phyloP scores from a whole-genome alignment of 179 eudicot genomes.

The Gypsophila paniculata region DNA sequence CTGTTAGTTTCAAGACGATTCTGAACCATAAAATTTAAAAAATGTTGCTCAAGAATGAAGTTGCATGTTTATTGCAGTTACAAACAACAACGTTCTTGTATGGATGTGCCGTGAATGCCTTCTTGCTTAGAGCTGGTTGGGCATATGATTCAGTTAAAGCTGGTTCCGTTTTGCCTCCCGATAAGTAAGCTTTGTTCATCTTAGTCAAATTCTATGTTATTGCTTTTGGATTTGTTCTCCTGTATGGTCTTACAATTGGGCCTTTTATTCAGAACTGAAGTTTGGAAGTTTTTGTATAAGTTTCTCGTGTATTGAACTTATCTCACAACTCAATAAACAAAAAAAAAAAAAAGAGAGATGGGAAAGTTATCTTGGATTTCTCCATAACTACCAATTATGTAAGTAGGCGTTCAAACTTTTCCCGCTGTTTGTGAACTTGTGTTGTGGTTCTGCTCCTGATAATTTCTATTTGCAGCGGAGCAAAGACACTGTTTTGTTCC shows the following conservation, averaged over 20 bases:
- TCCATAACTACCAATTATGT: neutral
- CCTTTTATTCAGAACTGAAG: neutral
- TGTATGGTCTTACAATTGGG: neutral
- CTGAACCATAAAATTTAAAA: neutral
- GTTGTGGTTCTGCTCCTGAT: neutral
- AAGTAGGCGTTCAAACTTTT: neutral
- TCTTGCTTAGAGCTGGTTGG: slow-evolving; percentile 66
- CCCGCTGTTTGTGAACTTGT: no score
- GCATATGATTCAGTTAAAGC: slow-evolving; percentile 62
- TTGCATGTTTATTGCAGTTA: slow-evolving; percentile 49
- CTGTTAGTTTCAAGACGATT: neutral
- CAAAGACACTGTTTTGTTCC: no score
- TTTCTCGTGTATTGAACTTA: neutral
- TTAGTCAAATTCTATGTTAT: neutral
- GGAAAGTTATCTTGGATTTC: neutral
- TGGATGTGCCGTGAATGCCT: slow-evolving; percentile 80
- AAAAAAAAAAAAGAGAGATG: neutral
- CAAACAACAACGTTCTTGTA: slow-evolving; percentile 78
- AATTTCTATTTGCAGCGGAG: neutral
- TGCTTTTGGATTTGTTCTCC: slow-evolving; percentile 10
- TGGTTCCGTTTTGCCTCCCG: slow-evolving; percentile 60
- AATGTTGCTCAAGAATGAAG: slow-evolving; percentile 11
- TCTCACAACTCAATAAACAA: neutral
- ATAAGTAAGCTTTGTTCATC: slow-evolving; percentile 34
- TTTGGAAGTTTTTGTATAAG: neutral